Conservation (phyloP, 176 grass and related monocot genomes). For the Ensete glaucum region DNA sequence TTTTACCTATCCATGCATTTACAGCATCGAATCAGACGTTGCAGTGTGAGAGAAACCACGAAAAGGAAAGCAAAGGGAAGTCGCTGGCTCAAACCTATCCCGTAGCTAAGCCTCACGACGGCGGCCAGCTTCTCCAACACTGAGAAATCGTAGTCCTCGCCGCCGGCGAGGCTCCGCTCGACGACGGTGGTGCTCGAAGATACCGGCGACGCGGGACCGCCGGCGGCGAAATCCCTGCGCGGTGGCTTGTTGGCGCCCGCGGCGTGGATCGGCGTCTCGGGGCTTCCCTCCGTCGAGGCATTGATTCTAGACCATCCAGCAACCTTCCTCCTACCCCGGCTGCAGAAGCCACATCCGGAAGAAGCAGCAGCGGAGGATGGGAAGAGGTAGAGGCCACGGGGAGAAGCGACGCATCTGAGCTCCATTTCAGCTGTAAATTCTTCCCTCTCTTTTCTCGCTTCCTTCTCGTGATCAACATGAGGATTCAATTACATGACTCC, state of each 20-base stretch:
- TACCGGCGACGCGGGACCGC: constrained; percentile 14
- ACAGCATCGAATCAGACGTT: too few species aligned
- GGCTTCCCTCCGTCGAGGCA: constrained; percentile 31
- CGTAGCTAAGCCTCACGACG: constrained; percentile 74
- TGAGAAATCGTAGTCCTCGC: constrained; percentile 48
- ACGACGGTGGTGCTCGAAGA: constrained; percentile 8
- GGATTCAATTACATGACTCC: too few species aligned
- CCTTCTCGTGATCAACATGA: too few species aligned
- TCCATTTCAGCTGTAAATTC: constrained; percentile 15
- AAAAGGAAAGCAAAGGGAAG: too few species aligned
- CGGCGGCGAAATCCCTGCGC: constrained; percentile 4
- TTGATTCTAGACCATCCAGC: constrained; percentile 8
- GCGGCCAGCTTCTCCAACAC: constrained; percentile 78
- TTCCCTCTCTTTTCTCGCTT: too few species aligned
- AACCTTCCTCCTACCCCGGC: constrained; percentile 15
- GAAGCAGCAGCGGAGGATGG: background rate
- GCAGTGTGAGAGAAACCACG: too few species aligned
- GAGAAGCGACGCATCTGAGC: constrained; percentile 22
- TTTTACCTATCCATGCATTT: too few species aligned
- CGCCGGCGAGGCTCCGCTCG: constrained; percentile 20
- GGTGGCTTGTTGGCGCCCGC: background rate
- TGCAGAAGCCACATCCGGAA: background rate
- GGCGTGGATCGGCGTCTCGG: constrained; percentile 8
- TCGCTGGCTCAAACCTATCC: constrained; percentile 33
- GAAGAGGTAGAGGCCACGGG: background rate